These are phyloP conservation scores for Penicillium herquei DNA, from an alignment of 495 filamentous ascomycete genomes.

Conservation along the genomic window DNA sequence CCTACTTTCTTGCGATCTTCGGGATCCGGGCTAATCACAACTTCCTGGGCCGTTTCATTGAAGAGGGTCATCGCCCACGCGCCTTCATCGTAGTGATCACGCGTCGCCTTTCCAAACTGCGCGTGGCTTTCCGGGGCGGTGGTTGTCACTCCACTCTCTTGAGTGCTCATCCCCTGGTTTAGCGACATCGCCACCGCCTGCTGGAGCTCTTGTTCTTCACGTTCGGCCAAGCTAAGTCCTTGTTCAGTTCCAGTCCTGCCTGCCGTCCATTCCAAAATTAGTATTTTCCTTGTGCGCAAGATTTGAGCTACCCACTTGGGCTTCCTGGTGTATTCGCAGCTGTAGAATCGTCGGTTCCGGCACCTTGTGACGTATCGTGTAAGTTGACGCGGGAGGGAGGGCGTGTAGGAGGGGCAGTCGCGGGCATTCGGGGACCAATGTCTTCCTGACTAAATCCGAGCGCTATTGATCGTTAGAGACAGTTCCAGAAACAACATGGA, in stretches of 20 bases:
- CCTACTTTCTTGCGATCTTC: slow-evolving; percentile 57
- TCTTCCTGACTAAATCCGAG: slow-evolving; percentile 59
- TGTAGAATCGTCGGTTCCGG: slow-evolving; percentile 5
- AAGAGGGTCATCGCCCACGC: slow-evolving; percentile 74
- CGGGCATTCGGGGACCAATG: slow-evolving; percentile 36
- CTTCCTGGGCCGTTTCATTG: slow-evolving; percentile 54
- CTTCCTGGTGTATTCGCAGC: slow-evolving; percentile 19
- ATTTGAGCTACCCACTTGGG: slow-evolving; percentile 16
- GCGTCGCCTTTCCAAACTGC: slow-evolving; percentile 72
- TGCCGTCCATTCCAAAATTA: neutral
- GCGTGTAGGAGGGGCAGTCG: slow-evolving; percentile 59
- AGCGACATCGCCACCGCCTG: slow-evolving; percentile 57
- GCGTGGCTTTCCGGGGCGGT: slow-evolving; percentile 21
- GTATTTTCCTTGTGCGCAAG: neutral
- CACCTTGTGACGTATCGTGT: slow-evolving; percentile 23
- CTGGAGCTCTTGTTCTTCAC: slow-evolving; percentile 57
- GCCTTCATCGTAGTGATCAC: slow-evolving; percentile 65
- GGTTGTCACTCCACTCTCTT: slow-evolving; percentile 59
- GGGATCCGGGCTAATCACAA: slow-evolving; percentile 59
- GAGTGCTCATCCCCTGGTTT: slow-evolving; percentile 43
- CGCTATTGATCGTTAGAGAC: slow-evolving; percentile 30
- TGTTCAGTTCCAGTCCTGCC: slow-evolving; percentile 41
- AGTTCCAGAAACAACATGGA: neutral
- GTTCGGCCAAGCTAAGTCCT: slow-evolving; percentile 47
- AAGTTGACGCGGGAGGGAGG: slow-evolving; percentile 66